These are phyloP conservation scores for Colletotrichum magnum DNA, from an alignment of 2,329 filamentous ascomycete genomes.

Conservation along the genomic window DNA sequence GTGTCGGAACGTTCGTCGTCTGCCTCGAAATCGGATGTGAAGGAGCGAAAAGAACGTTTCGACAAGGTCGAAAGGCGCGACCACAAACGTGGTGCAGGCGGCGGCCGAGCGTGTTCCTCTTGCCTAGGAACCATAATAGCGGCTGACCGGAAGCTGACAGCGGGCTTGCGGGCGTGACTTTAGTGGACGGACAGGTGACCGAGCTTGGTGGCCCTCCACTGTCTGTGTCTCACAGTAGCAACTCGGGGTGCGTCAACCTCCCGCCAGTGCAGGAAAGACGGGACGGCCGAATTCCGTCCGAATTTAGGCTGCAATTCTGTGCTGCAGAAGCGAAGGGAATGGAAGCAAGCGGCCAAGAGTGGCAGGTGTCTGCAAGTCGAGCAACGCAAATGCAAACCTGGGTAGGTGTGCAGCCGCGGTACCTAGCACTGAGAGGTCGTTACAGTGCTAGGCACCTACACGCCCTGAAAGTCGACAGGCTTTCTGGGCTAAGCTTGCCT, in stretches of 20 bases:
- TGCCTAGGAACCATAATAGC: slow-evolving; percentile 42
- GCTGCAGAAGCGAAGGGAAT: background rate
- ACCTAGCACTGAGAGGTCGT: slow-evolving; percentile 30
- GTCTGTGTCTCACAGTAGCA: slow-evolving; percentile 27
- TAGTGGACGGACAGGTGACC: slow-evolving; percentile 33
- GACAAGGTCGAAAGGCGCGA: slow-evolving; percentile 66
- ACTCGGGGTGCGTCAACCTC: background rate
- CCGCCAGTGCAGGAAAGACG: background rate
- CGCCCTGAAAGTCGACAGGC: slow-evolving; percentile 13
- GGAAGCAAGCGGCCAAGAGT: background rate
- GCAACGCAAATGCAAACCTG: slow-evolving; percentile 4
- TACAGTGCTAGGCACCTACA: slow-evolving; percentile 29
- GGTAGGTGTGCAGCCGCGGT: slow-evolving; percentile 5
- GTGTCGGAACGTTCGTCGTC: slow-evolving; percentile 76
- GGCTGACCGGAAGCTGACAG: slow-evolving; percentile 10
- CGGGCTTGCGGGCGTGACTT: slow-evolving; percentile 24
- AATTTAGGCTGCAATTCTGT: slow-evolving; percentile 21
- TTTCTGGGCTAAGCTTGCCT: background rate
- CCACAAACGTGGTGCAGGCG: slow-evolving; percentile 61
- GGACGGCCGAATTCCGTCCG: slow-evolving; percentile 9
- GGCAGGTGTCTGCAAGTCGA: slow-evolving; percentile 6
- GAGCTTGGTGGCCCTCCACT: slow-evolving; percentile 11
- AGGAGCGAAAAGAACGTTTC: slow-evolving; percentile 70
- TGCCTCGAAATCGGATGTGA: slow-evolving; percentile 76
- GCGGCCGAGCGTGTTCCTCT: slow-evolving; percentile 48